A percentile compares a stretch with the other conserved stretches of the same genome.
Conservation (phyloP, 2,329 filamentous ascomycete species). For the Xylaria arbuscula region DNA sequence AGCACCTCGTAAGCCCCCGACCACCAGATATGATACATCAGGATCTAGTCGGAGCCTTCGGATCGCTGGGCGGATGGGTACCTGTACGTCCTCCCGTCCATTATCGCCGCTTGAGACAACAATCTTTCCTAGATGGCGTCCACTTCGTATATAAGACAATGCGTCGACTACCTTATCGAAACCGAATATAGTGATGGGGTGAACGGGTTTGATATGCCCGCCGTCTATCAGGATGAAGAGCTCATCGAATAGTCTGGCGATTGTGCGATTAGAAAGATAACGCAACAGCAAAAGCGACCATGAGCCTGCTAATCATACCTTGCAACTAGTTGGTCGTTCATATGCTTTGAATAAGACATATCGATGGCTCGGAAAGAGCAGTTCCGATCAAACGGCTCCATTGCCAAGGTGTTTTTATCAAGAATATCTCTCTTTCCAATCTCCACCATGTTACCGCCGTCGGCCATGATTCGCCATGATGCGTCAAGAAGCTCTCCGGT, state of each 20-base stretch:
- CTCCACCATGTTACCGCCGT: constrained; percentile 41
- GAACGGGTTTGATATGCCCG: constrained; percentile 47
- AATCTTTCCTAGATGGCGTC: constrained; percentile 55
- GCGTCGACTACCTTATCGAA: constrained; percentile 48
- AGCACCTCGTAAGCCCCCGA: too few relatives aligned
- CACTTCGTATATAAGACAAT: constrained; percentile 49
- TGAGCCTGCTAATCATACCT: not conserved
- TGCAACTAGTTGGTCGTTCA: constrained; percentile 8
- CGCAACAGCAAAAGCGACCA: too few relatives aligned
- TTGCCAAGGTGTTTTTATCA: constrained; percentile 35
- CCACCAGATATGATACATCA: too few relatives aligned
- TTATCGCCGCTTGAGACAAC: constrained; percentile 48
- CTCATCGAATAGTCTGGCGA: constrained; percentile 27
- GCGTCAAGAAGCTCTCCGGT: constrained; percentile 39
- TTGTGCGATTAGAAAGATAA: too few relatives aligned
- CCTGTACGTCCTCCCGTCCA: too few relatives aligned
- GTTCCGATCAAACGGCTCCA: constrained; percentile 42
- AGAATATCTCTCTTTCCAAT: constrained; percentile 41
- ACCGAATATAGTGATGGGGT: constrained; percentile 46
- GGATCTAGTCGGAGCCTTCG: too few relatives aligned
- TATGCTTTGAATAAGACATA: constrained; percentile 28
- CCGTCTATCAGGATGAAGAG: constrained; percentile 33
- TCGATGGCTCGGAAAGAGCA: constrained; percentile 39
- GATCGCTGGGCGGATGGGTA: too few relatives aligned
- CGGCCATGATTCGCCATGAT: constrained; percentile 37